Evolutionary conservation across 1,139 yeast species (phyloP), one percentile per base, ranked within the genome.

Genomic region (Pneumocystis oryctolagi): DNA sequence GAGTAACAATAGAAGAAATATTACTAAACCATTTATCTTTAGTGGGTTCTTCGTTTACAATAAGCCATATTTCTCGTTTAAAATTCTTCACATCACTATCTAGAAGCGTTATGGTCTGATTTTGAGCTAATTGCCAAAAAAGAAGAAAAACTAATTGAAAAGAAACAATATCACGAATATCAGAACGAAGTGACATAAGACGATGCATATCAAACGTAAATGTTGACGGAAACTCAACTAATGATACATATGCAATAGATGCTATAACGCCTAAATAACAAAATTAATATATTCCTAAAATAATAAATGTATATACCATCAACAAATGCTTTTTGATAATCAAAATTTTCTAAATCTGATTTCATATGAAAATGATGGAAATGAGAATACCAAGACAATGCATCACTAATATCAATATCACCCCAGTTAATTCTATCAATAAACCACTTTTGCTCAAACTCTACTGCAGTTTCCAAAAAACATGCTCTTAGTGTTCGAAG

Each of bases 191-290:
- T 59, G 87, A 78, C 20, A 88, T 84, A 66, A 89, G 76, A 66
- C 96, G 78, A 3, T 94, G 83, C 70, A 86, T 90, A 74, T 89
- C 96, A 75, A 89, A 89, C n/a, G 90, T 85, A 69, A 89, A 78
- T 1, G 95, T 83, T 4, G 87, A 82, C 57, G 96, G 96, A 72
- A 87, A 89, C 71, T 87, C 94, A 57, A 60, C 60, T 58, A 58
- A 58, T 12, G 60, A 47, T 9, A 47, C 5, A 37, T 25, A 83
- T 79, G 40, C 84, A 87, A 88, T 87, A 67, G 55, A 67, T 69
- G 40, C 67, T 85, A 70, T 84, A 83, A 42, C 94, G 82, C 71
- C 95, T 87, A 3, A 89, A 82, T 61, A 87, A 75, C 62, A 87
- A 69, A 83, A 82, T 65, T 86, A 78, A 59, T 84, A 78, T 14